Conservation (phyloP, 2,329 filamentous ascomycete genomes). For the Ascochyta fabae region DNA sequence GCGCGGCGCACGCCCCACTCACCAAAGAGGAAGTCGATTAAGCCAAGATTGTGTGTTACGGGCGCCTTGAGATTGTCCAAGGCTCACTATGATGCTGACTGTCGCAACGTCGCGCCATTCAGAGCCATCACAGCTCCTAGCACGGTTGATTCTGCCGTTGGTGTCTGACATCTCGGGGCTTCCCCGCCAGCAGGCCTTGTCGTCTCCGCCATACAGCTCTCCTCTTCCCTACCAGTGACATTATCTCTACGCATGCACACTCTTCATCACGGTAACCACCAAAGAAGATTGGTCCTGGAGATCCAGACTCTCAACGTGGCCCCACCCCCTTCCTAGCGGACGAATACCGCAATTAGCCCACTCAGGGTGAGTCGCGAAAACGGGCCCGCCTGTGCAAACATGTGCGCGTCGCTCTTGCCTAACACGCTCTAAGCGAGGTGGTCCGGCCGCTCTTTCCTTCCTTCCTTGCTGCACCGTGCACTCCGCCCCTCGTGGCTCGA, state of each 20-base stretch:
- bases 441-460: neutral
- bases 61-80: conserved; percentile 6
- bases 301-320: neutral
- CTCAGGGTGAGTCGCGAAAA: neutral
- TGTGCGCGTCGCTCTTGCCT: no score
- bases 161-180: neutral
- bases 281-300: neutral
- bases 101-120: neutral
- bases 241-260: neutral
- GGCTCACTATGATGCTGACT: conserved; percentile 7
- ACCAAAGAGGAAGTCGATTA: conserved; percentile 7
- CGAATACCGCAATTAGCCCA: conserved; percentile 5
- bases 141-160: neutral
- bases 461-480: neutral
- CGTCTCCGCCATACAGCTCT: neutral
- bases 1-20: neutral
- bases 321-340: neutral
- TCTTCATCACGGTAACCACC: neutral
- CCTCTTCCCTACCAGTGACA: neutral
- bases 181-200: neutral
- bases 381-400: no score
- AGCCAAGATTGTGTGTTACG: neutral
- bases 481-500: neutral
- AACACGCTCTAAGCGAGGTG: no score
- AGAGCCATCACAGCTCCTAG: neutral